Base-by-base conservation (phyloP, 176 grass and related monocot genomes). In the Oryza rufipogon region DNA sequence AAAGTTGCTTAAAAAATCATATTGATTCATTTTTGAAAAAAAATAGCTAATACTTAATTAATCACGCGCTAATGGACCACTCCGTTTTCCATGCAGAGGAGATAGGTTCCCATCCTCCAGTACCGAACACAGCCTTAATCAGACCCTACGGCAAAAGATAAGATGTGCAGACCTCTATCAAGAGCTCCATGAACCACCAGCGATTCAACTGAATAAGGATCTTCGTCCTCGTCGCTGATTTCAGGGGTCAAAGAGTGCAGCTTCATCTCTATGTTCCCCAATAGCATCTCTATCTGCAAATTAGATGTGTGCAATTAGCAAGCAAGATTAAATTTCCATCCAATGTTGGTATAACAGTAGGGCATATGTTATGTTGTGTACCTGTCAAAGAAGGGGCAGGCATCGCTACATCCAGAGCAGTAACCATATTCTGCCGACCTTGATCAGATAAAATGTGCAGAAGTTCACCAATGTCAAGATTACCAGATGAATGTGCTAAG, bases 351-450 rank as follows among this genome's bases (percentile, higher is more conserved):
- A 46, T 28, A 23, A 60, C 4, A 88, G 6, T 9, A 88, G 13
- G 25, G 22, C 14, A 75, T 19, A 60, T 60, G 56, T n/a, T 44
- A 3, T 23, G 1, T 15, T 52, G 64, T 32, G 75, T 87, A 98
- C 96, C 93, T 80, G 81, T 87, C 58, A 98, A 90, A 84, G 83
- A 90, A 73, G 89, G 89, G 84, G 88, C 83, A 81, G 96, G 93
- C 91, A 99, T 93, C 15, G 96, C 86, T 72, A 96, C 8, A 73
- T 94, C 93, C 83, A 99, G 63, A 91, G 85, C 75, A n/a, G 91
- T 85, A 80, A 94, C 72, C 86, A 84, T 89, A 71, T 96, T 99
- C 91, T 92, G 96, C 84, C 96, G 86, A 39, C 84, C 86, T 89
- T 92, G 93, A 83, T 87, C 89, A 72, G 89, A 74, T 39, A 99